Conservation (phyloP, 768 basidiomycete genomes). For the Strobilomyces confusus region DNA sequence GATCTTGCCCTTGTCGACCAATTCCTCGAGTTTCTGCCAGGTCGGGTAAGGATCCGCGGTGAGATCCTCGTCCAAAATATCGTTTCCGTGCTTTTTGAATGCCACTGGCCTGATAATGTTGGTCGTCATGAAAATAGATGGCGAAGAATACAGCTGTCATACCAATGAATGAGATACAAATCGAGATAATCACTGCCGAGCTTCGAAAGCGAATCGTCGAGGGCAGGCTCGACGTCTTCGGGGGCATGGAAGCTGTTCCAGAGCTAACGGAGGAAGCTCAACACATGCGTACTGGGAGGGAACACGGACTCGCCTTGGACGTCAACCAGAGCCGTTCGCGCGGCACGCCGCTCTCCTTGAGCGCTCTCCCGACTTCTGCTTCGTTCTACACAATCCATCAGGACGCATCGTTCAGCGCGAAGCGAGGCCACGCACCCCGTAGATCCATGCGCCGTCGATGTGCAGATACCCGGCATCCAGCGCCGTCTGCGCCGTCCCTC, state of each 20-base stretch:
- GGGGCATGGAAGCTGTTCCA: conserved; percentile 77
- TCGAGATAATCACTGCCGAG: conserved; percentile 72
- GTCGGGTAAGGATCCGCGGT: conserved; percentile 72
- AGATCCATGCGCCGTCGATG: conserved; percentile 73
- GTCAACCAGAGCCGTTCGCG: conserved; percentile 68
- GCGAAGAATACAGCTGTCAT: neutral
- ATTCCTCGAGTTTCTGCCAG: conserved; percentile 76
- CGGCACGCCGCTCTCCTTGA: conserved; percentile 54
- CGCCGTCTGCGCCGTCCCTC: conserved; percentile 41
- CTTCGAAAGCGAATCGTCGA: conserved; percentile 61
- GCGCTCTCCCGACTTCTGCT: conserved; percentile 60
- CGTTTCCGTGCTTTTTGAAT: conserved; percentile 49
- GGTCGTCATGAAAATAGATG: neutral
- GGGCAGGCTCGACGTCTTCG: conserved; percentile 60
- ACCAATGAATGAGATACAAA: conserved; percentile 81
- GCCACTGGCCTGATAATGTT: conserved; percentile 56
- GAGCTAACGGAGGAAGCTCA: conserved; percentile 37
- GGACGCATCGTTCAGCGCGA: neutral
- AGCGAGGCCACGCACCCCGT: conserved; percentile 41
- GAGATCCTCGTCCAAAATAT: conserved; percentile 48
- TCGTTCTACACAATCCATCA: conserved; percentile 49
- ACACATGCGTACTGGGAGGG: neutral
- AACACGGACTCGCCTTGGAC: conserved; percentile 40
- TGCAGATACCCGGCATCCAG: conserved; percentile 63
- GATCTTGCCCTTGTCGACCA: conserved; percentile 73